These are phyloP conservation scores for Backusella westeae DNA, from an alignment of 192 early-diverging fungal genomes.

Conservation along the genomic window DNA sequence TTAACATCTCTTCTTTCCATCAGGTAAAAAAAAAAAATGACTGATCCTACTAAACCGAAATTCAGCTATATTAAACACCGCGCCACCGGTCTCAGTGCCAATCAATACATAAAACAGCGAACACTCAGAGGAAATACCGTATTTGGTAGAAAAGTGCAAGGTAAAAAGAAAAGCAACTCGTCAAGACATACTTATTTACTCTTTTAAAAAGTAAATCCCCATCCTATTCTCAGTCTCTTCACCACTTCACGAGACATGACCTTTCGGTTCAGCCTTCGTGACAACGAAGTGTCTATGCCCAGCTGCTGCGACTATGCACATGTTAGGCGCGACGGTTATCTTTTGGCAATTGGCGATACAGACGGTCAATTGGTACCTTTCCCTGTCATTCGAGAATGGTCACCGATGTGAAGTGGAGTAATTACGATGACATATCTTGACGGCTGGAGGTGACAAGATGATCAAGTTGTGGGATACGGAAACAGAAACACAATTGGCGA, in stretches of 20 bases:
- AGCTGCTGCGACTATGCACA: conserved; percentile 11
- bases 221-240: neutral
- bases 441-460: conserved; percentile 76
- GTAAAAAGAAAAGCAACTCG: neutral
- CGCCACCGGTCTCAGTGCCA: neutral
- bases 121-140: neutral
- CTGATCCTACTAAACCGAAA: too few species aligned
- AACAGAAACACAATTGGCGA: conserved; percentile 44
- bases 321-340: conserved; percentile 47
- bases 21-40: too few species aligned
- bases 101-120: neutral
- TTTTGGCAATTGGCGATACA: conserved; percentile 67
- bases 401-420: conserved; percentile 78
- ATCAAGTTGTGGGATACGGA: conserved; percentile 77
- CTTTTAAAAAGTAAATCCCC: neutral
- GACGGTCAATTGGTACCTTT: conserved; percentile 58
- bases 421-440: conserved; percentile 62
- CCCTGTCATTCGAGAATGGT: conserved; percentile 75
- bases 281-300: neutral
- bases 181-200: neutral
- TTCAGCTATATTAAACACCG: neutral
- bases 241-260: neutral
- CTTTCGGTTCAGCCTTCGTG: conserved; percentile 14
- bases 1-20: too few species aligned
- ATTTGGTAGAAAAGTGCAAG: neutral